Conservation (phyloP, 2,329 filamentous ascomycete species). For the Pseudogymnoascus sp. region DNA sequence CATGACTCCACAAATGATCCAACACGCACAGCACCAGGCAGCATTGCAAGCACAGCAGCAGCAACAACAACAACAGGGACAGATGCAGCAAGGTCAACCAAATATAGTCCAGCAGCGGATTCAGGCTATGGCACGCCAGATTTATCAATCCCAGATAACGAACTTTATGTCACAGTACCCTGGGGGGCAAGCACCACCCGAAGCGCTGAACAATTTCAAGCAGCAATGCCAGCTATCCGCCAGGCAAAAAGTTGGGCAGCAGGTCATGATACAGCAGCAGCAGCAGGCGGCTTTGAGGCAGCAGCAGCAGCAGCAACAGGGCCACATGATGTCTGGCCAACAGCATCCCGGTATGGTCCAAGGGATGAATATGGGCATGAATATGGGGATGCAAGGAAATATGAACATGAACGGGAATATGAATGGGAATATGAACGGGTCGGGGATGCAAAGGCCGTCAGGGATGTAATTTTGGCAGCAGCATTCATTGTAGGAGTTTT, state of each 20-base stretch:
- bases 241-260: conserved; percentile 25
- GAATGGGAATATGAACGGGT: conserved; percentile 10
- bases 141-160: conserved; percentile 28
- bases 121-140: conserved; percentile 23
- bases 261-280: conserved; percentile 29
- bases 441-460: conserved; percentile 13
- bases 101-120: conserved; percentile 2
- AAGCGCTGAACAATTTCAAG: conserved; percentile 10
- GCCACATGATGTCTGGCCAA: conserved; percentile 22
- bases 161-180: conserved; percentile 32
- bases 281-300: conserved; percentile 28
- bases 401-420: conserved; percentile 9
- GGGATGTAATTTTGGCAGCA: conserved; percentile 12
- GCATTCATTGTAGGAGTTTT: conserved; percentile 1
- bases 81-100: conserved; percentile 27
- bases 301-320: conserved; percentile 28
- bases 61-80: conserved; percentile 34
- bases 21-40: conserved; percentile 28
- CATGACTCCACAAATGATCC: conserved; percentile 32
- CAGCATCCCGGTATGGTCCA: conserved; percentile 10
- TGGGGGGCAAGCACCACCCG: neutral
- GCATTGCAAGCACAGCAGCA: conserved; percentile 30
- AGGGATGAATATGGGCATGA: conserved; percentile 19
- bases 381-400: conserved; percentile 20
- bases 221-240: conserved; percentile 21